Conservation (phyloP, 1,139 yeast genomes). For the Candida frijolesensis region DNA sequence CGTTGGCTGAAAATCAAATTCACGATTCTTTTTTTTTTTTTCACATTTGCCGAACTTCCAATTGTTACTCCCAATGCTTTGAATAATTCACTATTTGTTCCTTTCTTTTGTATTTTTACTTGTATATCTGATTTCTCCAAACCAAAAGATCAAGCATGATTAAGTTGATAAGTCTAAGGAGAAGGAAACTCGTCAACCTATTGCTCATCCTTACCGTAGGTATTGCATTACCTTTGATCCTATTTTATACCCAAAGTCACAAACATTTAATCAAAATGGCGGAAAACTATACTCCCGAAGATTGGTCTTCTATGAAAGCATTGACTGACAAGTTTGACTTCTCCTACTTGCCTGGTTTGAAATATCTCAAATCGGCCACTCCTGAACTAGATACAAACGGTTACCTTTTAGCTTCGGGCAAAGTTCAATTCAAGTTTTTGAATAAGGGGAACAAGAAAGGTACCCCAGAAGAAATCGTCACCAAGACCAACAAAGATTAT, state of each 20-base stretch:
- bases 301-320: constrained; percentile 12
- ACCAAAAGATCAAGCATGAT: neutral
- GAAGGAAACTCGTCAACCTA: constrained; percentile 10
- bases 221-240: neutral
- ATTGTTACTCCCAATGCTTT: no score
- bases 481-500: constrained; percentile 35
- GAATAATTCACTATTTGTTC: no score
- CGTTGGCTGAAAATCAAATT: no score
- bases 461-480: constrained; percentile 30
- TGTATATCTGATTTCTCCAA: neutral
- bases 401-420: constrained; percentile 21
- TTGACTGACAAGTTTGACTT: constrained; percentile 14
- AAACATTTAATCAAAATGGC: constrained; percentile 5
- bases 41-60: no score
- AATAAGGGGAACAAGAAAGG: constrained; percentile 34
- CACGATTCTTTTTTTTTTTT: no score
- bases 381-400: constrained; percentile 13
- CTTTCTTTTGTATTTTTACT: no score
- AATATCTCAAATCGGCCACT: constrained; percentile 7
- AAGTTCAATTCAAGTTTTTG: constrained; percentile 38
- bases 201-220: neutral
- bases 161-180: constrained; percentile 7
- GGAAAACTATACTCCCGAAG: constrained; percentile 9
- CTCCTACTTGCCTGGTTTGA: constrained; percentile 10
- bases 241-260: neutral